Base-by-base conservation (phyloP, 2,329 filamentous ascomycete genomes). In the Ustilaginoidea virens region DNA sequence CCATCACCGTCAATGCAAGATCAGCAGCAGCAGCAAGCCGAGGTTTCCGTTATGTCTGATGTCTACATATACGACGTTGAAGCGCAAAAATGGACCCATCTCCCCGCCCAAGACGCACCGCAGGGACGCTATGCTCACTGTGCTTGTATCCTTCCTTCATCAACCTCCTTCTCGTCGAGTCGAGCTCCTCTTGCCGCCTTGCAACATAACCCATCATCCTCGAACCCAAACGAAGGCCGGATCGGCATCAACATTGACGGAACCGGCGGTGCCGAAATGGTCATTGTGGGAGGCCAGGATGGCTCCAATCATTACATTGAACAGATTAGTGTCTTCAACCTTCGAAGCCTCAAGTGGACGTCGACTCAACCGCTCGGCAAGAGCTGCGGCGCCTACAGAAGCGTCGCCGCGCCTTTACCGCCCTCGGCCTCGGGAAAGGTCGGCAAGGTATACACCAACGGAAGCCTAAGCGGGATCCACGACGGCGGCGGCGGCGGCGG, bases 301-400 rank as follows among this genome's bases (percentile, higher is more conserved):
- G 90, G 81, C 30, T 78, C 79, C n/a, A 98, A 98, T 51, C 86
- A 93, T 51, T 98, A 98, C 48, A 98, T 98, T 40, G 87, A 98
- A 53, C 85, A 98, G 53, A 92, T 98, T 38, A 96, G 85, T 48
- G 83, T 98, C 3, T 98, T 98, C 62, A 98, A 98, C 45, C 62
- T 98, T 16, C 73, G 90, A 27, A 94, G 83, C 49, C 58, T 96
- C 34, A 92, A 90, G 55, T 98, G 90, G 90, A 93, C 83, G 2
- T 82, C 80, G 12, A 94, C 85, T 2, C 81, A 82, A 38, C 65
- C 76, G 1, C 63, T 96, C 25, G 86, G 85, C 28, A 82, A 87
- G 52, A 93, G 83, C 45, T 98, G 90, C 48, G 90, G 90, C 37
- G 90, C 90, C 2, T 98, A 98, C 52, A 75, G 90, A 38, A 94